Evolutionary conservation across 202 grass and related monocot species (phyloP).

Genomic region (Setaria viridis): DNA sequence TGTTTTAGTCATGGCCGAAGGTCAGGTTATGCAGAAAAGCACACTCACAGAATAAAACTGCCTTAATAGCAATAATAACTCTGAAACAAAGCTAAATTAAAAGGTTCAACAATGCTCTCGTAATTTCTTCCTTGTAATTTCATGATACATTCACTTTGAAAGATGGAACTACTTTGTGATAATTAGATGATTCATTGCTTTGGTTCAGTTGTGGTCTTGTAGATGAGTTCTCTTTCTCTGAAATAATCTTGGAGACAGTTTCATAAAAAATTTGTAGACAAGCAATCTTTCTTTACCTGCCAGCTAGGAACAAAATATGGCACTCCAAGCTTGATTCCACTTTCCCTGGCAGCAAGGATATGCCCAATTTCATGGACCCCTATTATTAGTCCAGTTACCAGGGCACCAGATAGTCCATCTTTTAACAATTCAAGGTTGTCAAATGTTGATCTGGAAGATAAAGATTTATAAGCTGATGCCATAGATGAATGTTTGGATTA

Average conservation of each 20-base stretch:
- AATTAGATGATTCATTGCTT: slow-evolving; percentile 10
- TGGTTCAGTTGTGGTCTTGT: slow-evolving; percentile 7
- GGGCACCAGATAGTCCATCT: slow-evolving; percentile 78
- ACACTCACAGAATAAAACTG: not conserved
- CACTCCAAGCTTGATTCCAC: slow-evolving; percentile 86
- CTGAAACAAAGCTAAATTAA: not conserved
- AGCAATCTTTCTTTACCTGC: slow-evolving; percentile 68
- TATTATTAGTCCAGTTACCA: slow-evolving; percentile 81
- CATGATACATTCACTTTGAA: not conserved
- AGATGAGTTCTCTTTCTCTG: not conserved
- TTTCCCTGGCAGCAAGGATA: slow-evolving; percentile 79
- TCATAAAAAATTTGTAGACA: not conserved
- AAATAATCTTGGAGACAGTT: not conserved
- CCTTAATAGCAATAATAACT: not conserved
- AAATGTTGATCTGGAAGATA: slow-evolving; percentile 81
- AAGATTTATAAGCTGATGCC: slow-evolving; percentile 14
- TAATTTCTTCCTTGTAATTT: not conserved
- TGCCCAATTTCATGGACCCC: slow-evolving; percentile 91
- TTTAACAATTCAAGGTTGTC: slow-evolving; percentile 92
- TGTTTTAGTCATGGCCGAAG: not conserved
- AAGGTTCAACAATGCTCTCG: not conserved
- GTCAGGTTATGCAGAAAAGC: not conserved
- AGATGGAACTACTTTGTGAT: not conserved
- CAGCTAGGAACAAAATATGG: slow-evolving; percentile 99
- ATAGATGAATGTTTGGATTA: not conserved